Percentiles rank a stretch among this genome's conserved stretches.
Evolutionary conservation across 140 eudicot genomes (phyloP).

Genomic region (Senecio squalidus): DNA sequence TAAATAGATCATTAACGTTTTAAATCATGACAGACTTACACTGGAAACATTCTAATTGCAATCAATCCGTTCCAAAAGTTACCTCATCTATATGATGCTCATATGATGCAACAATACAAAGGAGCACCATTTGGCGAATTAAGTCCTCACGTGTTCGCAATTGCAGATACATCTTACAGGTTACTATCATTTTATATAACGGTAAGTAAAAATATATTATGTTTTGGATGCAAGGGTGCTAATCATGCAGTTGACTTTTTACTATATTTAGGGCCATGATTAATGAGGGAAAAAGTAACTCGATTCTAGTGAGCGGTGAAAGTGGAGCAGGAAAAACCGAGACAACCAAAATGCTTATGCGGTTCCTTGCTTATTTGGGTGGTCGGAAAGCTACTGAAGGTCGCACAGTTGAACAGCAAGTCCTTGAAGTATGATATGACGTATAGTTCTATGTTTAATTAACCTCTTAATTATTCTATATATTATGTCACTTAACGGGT

Average conservation of each 20-base stretch:
- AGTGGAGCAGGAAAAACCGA: conserved; percentile 99
- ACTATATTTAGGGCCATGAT: conserved; percentile 80
- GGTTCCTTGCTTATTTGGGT: conserved; percentile 92
- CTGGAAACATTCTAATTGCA: conserved; percentile 96
- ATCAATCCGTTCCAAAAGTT: conserved; percentile 95
- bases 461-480: conserved; percentile 13
- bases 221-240: conserved; percentile 1
- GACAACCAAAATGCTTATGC: conserved; percentile 99
- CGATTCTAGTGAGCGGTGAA: conserved; percentile 98
- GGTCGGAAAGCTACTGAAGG: conserved; percentile 97
- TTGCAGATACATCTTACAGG: conserved; percentile 98
- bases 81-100: conserved; percentile 81
- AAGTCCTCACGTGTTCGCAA: conserved; percentile 98
- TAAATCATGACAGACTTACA: conserved; percentile 71
- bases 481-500: neutral
- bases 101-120: conserved; percentile 99
- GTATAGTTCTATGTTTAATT: conserved; percentile 31
- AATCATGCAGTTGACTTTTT: conserved; percentile 5
- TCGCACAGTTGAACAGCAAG: conserved; percentile 99
- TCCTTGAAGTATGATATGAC: conserved; percentile 88
- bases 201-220: conserved; percentile 8
- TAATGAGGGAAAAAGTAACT: conserved; percentile 85
- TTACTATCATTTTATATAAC: conserved; percentile 11
- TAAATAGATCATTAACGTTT: neutral
- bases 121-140: conserved; percentile 95